Evolutionary conservation across 768 basidiomycete species (phyloP), one percentile per base, ranked within the genome.

Genomic region (Lepiota venenata): DNA sequence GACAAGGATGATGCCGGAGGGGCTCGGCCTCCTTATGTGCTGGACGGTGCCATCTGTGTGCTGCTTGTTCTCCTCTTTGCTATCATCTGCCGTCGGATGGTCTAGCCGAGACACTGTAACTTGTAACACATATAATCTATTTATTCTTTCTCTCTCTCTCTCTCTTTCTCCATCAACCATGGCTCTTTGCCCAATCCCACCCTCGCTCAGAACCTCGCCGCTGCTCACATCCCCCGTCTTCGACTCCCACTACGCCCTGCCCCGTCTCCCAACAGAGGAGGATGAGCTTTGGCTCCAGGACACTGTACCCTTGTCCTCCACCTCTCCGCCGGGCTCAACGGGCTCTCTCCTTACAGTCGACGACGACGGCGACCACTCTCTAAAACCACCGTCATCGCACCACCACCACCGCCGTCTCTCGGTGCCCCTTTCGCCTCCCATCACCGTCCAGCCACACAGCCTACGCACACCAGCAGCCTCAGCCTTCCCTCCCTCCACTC

Each of bases 31-130:
- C 87, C 87, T 20, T 63, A 89, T 21, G 67, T 89, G 20, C 72
- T 92, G 29, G 90, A 91, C 66, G 81, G 81, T 10, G 82, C 84
- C 25, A 91, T 92, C 56, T 84, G 85, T 65, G 74, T 91, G 45
- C 72, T 89, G 18, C 70, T 91, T 9, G 84, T 85, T 12, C 68
- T 91, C 54, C 77, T 85, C 45, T 79, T 86, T 61, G 84, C 81
- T 32, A 76, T 92, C 39, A 71, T 91, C 45, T 87, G 80, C 60
- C 78, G 85, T 56, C 76, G 87, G 64, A 68, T 80, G 49, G 68
- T 75, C 44, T 82, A 66, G 47, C 59, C 45, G 46, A 45, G 56
- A 49, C 56, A 52, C 18, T 52, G 56, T 58, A 58, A 55, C 50
- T 54, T 54, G 50, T 54, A n/a, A 47, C 22, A 3, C n/a, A n/a